phyloP scores from a whole-genome alignment of 805 yeast species.

The Tetrapisispora nanseiensis region DNA sequence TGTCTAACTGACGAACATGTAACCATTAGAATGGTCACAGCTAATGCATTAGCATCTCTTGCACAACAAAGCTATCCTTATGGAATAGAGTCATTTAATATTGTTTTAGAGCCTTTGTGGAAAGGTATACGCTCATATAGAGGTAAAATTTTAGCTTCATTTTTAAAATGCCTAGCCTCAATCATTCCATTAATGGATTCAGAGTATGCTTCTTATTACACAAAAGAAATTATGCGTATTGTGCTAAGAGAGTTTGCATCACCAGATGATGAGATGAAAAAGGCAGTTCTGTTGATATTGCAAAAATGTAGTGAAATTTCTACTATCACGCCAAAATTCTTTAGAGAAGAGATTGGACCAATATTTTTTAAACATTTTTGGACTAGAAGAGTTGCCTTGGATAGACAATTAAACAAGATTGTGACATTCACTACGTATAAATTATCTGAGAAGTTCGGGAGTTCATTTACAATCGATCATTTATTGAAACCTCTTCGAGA shows the following conservation, averaged over 20 bases:
- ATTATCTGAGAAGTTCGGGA: constrained; percentile 60
- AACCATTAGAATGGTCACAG: constrained; percentile 60
- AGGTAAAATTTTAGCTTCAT: constrained; percentile 69
- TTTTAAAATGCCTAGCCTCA: constrained; percentile 66
- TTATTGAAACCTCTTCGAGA: constrained; percentile 59
- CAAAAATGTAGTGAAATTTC: constrained; percentile 56
- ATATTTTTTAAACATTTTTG: constrained; percentile 67
- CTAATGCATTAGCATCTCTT: constrained; percentile 57
- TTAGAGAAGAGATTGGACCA: constrained; percentile 43
- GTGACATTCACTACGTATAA: constrained; percentile 67
- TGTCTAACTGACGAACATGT: constrained; percentile 59
- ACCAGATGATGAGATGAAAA: constrained; percentile 83
- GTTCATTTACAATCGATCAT: constrained; percentile 46
- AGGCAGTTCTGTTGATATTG: constrained; percentile 58
- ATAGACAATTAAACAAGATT: constrained; percentile 42
- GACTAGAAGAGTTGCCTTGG: constrained; percentile 74
- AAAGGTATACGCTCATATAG: constrained; percentile 64
- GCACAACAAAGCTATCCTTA: constrained; percentile 81
- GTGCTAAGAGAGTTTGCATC: constrained; percentile 63
- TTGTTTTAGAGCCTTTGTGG: constrained; percentile 69
- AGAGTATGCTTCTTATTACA: constrained; percentile 69
- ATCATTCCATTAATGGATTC: constrained; percentile 80
- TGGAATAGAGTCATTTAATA: constrained; percentile 83
- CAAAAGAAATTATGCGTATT: constrained; percentile 61
- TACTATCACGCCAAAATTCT: constrained; percentile 41